Conservation (phyloP, 768 basidiomycete genomes). For the Tylopilus felleus region DNA sequence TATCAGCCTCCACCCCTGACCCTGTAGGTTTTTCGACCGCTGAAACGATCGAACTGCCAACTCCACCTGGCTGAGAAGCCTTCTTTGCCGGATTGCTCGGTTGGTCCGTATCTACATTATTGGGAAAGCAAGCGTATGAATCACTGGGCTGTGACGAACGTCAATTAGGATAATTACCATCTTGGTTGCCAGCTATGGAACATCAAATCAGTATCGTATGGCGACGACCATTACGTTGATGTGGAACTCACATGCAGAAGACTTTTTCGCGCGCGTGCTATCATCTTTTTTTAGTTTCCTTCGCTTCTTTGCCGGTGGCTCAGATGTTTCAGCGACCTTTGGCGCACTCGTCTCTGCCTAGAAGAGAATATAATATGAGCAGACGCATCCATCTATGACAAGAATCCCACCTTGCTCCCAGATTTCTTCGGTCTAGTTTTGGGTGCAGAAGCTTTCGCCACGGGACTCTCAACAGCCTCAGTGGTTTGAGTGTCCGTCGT, state of each 20-base stretch:
- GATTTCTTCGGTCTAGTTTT: slow-evolving; percentile 10
- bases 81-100: background rate
- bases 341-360: slow-evolving; percentile 6
- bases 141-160: background rate
- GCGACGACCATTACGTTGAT: background rate
- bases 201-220: background rate
- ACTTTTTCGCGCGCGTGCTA: background rate
- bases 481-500: background rate
- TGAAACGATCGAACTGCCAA: background rate
- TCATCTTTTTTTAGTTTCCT: slow-evolving; percentile 10
- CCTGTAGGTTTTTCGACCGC: background rate
- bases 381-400: background rate
- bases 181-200: slow-evolving; percentile 1
- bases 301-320: slow-evolving; percentile 2
- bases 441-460: slow-evolving; percentile 6
- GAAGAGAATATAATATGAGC: slow-evolving; percentile 1
- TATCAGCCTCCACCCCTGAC: background rate
- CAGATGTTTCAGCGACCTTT: background rate
- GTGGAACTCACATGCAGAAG: slow-evolving; percentile 13
- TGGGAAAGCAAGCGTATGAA: background rate
- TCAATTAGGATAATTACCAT: slow-evolving; percentile 3
- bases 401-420: slow-evolving; percentile 11
- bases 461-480: background rate
- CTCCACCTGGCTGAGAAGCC: slow-evolving; percentile 11
- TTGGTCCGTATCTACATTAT: slow-evolving; percentile 6